These are phyloP conservation scores for Nemania sp. DNA, from an alignment of 2,329 filamentous ascomycete species.

Conservation along the genomic window DNA sequence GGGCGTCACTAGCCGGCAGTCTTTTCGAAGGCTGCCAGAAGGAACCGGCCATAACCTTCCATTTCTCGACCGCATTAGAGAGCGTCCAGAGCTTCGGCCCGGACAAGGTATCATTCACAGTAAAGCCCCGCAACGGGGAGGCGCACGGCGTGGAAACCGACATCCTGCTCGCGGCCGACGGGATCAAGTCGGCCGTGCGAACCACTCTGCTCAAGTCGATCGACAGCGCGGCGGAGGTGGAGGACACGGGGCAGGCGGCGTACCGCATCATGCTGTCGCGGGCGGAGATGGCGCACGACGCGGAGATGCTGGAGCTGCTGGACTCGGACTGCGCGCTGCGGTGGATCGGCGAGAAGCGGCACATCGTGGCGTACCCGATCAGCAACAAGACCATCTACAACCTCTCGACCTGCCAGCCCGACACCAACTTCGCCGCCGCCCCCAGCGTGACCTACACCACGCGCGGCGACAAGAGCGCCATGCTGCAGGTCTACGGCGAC, in stretches of 20 bases:
- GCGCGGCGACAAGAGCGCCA: constrained; percentile 68
- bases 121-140: constrained; percentile 67
- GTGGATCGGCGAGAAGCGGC: constrained; percentile 80
- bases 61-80: constrained; percentile 70
- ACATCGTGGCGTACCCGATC: constrained; percentile 84
- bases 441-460: constrained; percentile 72
- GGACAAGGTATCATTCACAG: constrained; percentile 66
- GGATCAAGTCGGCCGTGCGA: constrained; percentile 65
- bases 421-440: constrained; percentile 69
- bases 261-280: constrained; percentile 83
- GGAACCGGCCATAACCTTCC: constrained; percentile 73
- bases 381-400: constrained; percentile 74
- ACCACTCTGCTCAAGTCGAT: constrained; percentile 66
- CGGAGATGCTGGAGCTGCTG: constrained; percentile 75
- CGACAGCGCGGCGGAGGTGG: constrained; percentile 65
- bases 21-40: constrained; percentile 77
- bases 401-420: constrained; percentile 71
- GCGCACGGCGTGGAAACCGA: constrained; percentile 66
- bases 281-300: constrained; percentile 73
- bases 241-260: constrained; percentile 80
- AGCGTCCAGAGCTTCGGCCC: constrained; percentile 70
- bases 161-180: constrained; percentile 66
- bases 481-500: constrained; percentile 71
- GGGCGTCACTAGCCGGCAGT: constrained; percentile 75
- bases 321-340: constrained; percentile 75